Evolutionary conservation across 2,329 filamentous ascomycete species (phyloP).

Genomic region (Cercospora sp.): DNA sequence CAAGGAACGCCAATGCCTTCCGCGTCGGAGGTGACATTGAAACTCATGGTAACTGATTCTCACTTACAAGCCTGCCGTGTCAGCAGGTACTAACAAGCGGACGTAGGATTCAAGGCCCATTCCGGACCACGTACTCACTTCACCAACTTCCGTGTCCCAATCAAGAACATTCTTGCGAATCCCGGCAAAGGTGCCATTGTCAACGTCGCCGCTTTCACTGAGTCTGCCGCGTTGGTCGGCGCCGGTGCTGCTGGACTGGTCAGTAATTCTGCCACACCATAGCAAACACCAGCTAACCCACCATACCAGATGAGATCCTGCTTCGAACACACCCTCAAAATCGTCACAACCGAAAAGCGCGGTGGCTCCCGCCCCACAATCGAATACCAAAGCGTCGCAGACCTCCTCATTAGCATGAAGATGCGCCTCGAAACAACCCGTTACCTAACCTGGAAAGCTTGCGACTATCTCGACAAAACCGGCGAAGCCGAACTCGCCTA

Average conservation of each 20-base stretch:
- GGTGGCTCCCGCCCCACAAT: neutral
- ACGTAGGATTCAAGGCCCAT: neutral
- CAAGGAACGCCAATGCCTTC: neutral
- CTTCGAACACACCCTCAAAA: neutral
- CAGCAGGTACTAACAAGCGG: neutral
- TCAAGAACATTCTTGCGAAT: neutral
- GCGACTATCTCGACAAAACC: neutral
- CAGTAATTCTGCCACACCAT: neutral
- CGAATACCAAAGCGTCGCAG: neutral
- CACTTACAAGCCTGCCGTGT: neutral
- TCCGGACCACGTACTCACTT: neutral
- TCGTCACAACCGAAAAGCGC: neutral
- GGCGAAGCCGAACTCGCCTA: neutral
- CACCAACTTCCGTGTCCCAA: neutral
- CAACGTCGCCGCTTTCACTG: neutral
- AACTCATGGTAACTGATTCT: neutral
- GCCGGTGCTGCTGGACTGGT: neutral
- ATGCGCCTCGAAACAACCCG: neutral
- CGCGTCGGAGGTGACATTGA: neutral
- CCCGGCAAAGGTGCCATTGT: neutral
- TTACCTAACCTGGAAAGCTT: neutral
- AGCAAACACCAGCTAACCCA: neutral
- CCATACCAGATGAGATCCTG: neutral
- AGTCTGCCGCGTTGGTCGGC: neutral
- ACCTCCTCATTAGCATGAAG: neutral